phyloP scores from a whole-genome alignment of 2,329 filamentous ascomycete genomes.

The Penicillium sp. region DNA sequence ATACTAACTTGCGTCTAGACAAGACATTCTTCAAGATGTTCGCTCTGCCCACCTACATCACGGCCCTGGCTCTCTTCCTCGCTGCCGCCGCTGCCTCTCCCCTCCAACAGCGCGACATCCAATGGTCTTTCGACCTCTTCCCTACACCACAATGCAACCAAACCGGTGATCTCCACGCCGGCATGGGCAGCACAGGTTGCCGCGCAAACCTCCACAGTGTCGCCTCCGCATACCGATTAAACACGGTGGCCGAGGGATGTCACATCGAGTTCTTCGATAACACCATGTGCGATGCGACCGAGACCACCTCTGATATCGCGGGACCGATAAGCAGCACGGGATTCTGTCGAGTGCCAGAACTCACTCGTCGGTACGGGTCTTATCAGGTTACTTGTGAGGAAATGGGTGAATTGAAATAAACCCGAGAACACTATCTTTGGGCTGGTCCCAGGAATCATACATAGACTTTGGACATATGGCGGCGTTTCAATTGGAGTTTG shows the following conservation, averaged over 20 bases:
- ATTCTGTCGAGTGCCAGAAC: conserved; percentile 11
- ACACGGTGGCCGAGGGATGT: conserved; percentile 18
- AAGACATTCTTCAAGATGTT: conserved; percentile 3
- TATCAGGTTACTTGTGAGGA: conserved; percentile 24
- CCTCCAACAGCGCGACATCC: conserved; percentile 14
- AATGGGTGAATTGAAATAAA: conserved; percentile 1
- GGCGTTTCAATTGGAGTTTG: not conserved
- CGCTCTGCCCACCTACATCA: conserved; percentile 6
- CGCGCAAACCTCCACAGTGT: conserved; percentile 21
- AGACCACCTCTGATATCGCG: conserved; percentile 15
- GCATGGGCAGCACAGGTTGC: conserved; percentile 24
- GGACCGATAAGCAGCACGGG: conserved; percentile 10
- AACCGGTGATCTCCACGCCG: conserved; percentile 15
- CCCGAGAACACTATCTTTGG: not conserved
- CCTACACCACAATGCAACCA: conserved; percentile 17
- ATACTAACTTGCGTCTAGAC: not conserved
- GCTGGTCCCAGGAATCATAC: not conserved
- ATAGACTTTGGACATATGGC: not conserved
- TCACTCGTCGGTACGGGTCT: conserved; percentile 19
- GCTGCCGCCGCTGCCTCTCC: conserved; percentile 18
- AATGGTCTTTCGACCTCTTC: conserved; percentile 26
- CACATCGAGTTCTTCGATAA: conserved; percentile 25
- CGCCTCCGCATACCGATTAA: conserved; percentile 21
- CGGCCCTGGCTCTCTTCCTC: conserved; percentile 9
- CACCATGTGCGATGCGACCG: conserved; percentile 25